Percentiles rank a stretch among this genome's conserved stretches.
These are phyloP conservation scores for Ganoderma boninense DNA, from an alignment of 1,284 basidiomycete species.

Conservation along the genomic window DNA sequence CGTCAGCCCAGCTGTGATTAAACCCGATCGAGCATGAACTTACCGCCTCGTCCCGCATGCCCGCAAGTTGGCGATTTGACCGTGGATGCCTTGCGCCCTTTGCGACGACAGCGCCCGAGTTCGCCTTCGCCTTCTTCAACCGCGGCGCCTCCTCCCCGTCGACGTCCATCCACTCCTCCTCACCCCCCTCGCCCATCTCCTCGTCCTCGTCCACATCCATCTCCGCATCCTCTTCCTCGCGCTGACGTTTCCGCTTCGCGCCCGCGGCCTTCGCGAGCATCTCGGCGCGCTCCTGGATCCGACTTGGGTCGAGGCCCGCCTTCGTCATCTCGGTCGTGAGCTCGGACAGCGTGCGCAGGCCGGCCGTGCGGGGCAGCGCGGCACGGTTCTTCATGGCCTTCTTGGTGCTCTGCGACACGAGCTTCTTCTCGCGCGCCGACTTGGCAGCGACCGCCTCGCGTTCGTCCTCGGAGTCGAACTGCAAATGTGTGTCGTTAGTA, in stretches of 20 bases:
- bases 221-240: conserved; percentile 58
- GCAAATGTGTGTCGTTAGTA: conserved; percentile 2
- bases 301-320: conserved; percentile 90
- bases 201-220: conserved; percentile 52
- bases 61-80: conserved; percentile 80
- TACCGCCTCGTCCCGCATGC: conserved; percentile 79
- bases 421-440: conserved; percentile 75
- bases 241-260: conserved; percentile 74
- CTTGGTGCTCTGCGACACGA: conserved; percentile 82
- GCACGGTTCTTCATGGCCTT: conserved; percentile 90
- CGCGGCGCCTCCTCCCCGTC: conserved; percentile 61
- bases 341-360: conserved; percentile 88
- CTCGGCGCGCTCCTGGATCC: conserved; percentile 88
- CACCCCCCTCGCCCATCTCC: conserved; percentile 42
- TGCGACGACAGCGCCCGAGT: conserved; percentile 63
- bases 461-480: conserved; percentile 95
- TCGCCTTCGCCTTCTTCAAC: conserved; percentile 68
- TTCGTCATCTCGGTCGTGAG: conserved; percentile 85
- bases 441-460: conserved; percentile 78
- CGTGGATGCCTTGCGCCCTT: conserved; percentile 66
- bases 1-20: conserved; percentile 9
- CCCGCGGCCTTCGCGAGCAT: conserved; percentile 84
- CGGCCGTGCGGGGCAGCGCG: conserved; percentile 86
- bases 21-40: conserved; percentile 33
- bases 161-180: conserved; percentile 63